Base-by-base conservation (phyloP, 2,329 filamentous ascomycete genomes). In the Fusarium neocosmosporiellum region DNA sequence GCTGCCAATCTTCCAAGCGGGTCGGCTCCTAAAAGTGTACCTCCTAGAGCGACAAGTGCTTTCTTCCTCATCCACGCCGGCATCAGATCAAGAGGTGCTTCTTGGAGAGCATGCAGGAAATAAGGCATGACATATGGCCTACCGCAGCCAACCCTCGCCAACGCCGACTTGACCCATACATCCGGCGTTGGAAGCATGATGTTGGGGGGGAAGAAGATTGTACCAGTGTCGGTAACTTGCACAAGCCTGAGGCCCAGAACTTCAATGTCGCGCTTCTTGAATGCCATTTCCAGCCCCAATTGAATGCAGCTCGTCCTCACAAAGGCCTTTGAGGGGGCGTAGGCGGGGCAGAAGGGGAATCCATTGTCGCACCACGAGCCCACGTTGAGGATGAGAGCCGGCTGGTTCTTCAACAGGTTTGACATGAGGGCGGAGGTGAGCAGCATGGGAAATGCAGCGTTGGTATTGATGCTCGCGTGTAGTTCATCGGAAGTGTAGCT, bases 91-190 rank as follows among this genome's bases (percentile, higher is more conserved):
- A 22, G 20, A 7, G 39, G 20, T n/a, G 11, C 34, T 50, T 50
- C 43, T 27, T 27, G 20, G 22, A 63, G 36, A 31, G 34, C 54
- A 33, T 65, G 54, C 13, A 43, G 62, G 11, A 58, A 34, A 50
- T 65, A 65, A n/a, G 62, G 62, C 37, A 59, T 34, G 5, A 65
- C 14, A n/a, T 48, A 5, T 16, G 54, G 53, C 11, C 54, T 58
- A 24, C 54, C 62, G 39, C 62, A 65, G 14, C 62, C 62, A 8
- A 65, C 41, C 20, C 43, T 59, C 10, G 24, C 62, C 8, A 65
- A 16, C 11, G 62, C 62, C 9, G 62, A 22, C 43, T 39, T 46
- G 33, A 59, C 62, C 54, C 62, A 65, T n/a, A 22, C 41, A 31
- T 54, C 22, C 7, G 54, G 53, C 11, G 33, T 57, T 6, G 54